phyloP scores from a whole-genome alignment of 129 eudicot species.

The Flaveria sonorensis region DNA sequence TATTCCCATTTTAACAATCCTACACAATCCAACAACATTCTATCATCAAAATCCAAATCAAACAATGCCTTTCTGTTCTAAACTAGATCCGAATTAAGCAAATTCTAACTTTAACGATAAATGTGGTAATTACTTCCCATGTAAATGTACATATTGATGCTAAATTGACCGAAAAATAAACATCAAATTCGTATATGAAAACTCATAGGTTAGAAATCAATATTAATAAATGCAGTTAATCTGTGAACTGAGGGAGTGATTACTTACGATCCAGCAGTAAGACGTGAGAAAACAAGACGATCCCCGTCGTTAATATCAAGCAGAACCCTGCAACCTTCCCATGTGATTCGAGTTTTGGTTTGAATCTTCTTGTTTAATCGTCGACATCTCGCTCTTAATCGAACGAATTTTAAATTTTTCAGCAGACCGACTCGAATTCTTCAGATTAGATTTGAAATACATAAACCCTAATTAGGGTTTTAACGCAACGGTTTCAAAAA shows the following conservation, averaged over 20 bases:
- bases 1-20: slow-evolving; percentile 77
- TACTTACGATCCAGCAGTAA: slow-evolving; percentile 73
- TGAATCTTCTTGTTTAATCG: slow-evolving; percentile 26
- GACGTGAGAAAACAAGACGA: slow-evolving; percentile 83
- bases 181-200: background rate
- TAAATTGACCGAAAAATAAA: background rate
- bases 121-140: background rate
- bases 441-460: background rate
- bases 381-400: slow-evolving; percentile 42
- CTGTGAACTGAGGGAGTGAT: background rate
- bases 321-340: slow-evolving; percentile 96
- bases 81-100: background rate
- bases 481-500: background rate
- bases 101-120: background rate
- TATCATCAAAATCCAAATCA: background rate
- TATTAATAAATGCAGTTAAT: background rate
- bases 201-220: background rate
- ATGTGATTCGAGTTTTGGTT: slow-evolving; percentile 61
- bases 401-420: background rate
- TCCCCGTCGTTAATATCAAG: slow-evolving; percentile 92
- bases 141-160: background rate
- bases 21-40: slow-evolving; percentile 32
- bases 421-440: too few species aligned
- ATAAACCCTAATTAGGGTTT: slow-evolving; percentile 36
- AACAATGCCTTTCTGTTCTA: background rate